Evolutionary conservation across 75 land plant genomes (phyloP).

Genomic region (Sequoia sempervirens): DNA sequence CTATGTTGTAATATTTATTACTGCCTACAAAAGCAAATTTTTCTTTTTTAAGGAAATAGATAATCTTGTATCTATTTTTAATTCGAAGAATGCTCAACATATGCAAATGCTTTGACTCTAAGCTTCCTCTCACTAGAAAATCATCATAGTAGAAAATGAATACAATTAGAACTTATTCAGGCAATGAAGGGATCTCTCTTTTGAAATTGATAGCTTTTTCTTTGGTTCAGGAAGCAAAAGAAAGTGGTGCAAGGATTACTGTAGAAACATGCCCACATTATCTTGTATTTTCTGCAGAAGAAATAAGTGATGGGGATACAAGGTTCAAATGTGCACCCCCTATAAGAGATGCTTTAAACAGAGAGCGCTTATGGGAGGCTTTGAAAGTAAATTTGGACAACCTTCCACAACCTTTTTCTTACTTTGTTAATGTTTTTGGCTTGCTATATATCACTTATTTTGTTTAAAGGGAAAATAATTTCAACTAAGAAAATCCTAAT

Average conservation of each 20-base stretch:
- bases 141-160: not conserved
- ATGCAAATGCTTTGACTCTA: not conserved
- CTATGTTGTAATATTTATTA: too few relatives aligned
- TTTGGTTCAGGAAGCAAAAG: constrained; percentile 64
- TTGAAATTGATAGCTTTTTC: not conserved
- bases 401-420: not conserved
- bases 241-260: constrained; percentile 55
- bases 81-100: not conserved
- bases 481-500: not conserved
- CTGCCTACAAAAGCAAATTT: not conserved
- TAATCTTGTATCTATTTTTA: not conserved
- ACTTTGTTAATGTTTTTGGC: not conserved
- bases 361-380: constrained; percentile 74
- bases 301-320: constrained; percentile 15
- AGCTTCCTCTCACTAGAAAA: not conserved
- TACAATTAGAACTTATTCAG: not conserved
- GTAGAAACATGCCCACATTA: constrained; percentile 34
- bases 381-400: constrained; percentile 40
- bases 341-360: constrained; percentile 69
- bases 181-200: not conserved
- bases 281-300: too few relatives aligned
- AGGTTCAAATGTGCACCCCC: constrained; percentile 97
- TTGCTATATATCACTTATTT: not conserved
- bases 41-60: not conserved
- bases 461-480: not conserved